A percentile compares a stretch with the other conserved stretches of the same genome.
phyloP scores from a whole-genome alignment of 2,329 filamentous ascomycete genomes.

The Aspergillus amoenus region DNA sequence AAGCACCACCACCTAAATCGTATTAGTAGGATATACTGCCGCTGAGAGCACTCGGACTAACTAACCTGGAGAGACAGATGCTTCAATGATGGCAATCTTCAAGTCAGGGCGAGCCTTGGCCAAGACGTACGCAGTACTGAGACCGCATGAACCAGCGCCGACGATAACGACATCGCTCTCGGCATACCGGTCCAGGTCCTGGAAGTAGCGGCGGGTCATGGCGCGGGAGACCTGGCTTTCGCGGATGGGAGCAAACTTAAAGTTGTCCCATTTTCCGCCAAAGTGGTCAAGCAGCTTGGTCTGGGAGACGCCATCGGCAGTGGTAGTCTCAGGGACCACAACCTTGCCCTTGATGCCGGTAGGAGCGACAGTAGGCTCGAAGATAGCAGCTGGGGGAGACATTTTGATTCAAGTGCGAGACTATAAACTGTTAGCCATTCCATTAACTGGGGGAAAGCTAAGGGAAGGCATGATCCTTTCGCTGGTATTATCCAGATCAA shows the following conservation, averaged over 20 bases:
- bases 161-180: slow-evolving; percentile 94
- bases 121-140: slow-evolving; percentile 80
- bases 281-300: slow-evolving; percentile 63
- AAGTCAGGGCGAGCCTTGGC: slow-evolving; percentile 82
- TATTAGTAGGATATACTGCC: slow-evolving; percentile 7
- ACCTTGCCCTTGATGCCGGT: slow-evolving; percentile 45
- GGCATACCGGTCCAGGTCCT: slow-evolving; percentile 82
- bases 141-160: slow-evolving; percentile 83
- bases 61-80: slow-evolving; percentile 71
- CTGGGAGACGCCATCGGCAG: slow-evolving; percentile 41
- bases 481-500: slow-evolving; percentile 99
- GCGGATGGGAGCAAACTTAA: slow-evolving; percentile 82
- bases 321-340: slow-evolving; percentile 42
- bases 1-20: slow-evolving; percentile 71
- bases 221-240: slow-evolving; percentile 90
- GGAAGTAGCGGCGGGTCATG: slow-evolving; percentile 92
- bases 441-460: slow-evolving; percentile 34
- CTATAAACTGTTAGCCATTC: slow-evolving; percentile 43
- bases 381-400: slow-evolving; percentile 74
- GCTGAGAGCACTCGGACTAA: slow-evolving; percentile 14
- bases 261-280: slow-evolving; percentile 75
- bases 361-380: slow-evolving; percentile 46
- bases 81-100: slow-evolving; percentile 88
- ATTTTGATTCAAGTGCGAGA: slow-evolving; percentile 53
- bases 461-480: slow-evolving; percentile 94